Percentiles rank a stretch among this genome's conserved stretches.
These are phyloP conservation scores for Sordariomycetes sp. DNA, from an alignment of 2,329 filamentous ascomycete genomes.

Conservation along the genomic window DNA sequence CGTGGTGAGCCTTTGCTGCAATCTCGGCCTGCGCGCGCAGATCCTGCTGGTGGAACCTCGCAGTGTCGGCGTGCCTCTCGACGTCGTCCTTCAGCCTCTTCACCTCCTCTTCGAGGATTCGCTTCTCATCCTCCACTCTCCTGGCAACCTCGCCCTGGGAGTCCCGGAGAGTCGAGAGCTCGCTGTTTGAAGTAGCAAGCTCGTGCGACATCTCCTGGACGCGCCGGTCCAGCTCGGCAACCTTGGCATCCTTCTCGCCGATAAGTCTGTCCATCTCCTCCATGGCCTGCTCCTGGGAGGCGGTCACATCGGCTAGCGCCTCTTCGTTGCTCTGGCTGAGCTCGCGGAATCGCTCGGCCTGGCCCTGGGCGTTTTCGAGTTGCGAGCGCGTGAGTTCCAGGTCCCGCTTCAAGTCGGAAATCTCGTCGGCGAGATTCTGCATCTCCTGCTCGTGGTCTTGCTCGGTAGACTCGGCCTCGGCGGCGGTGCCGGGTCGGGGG, in stretches of 20 bases:
- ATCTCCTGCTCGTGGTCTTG: constrained; percentile 48
- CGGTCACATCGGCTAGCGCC: constrained; percentile 66
- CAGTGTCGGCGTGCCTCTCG: constrained; percentile 66
- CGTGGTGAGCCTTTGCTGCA: constrained; percentile 82
- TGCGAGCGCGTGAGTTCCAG: constrained; percentile 73
- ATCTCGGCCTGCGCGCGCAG: constrained; percentile 90
- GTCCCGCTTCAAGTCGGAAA: constrained; percentile 79
- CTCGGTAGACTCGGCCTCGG: constrained; percentile 25
- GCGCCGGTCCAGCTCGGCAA: constrained; percentile 73
- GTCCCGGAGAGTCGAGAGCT: constrained; percentile 70
- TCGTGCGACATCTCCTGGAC: constrained; percentile 77
- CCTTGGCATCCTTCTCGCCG: constrained; percentile 66
- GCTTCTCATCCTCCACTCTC: constrained; percentile 73
- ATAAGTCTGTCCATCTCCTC: constrained; percentile 72
- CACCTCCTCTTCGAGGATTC: constrained; percentile 67
- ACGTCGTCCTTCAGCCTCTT: constrained; percentile 73
- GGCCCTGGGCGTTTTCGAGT: constrained; percentile 67
- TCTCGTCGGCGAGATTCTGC: constrained; percentile 73
- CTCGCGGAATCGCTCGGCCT: constrained; percentile 79
- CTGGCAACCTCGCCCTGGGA: constrained; percentile 65
- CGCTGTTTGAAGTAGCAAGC: constrained; percentile 68
- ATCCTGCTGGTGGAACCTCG: constrained; percentile 81
- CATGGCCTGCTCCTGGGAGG: constrained; percentile 77
- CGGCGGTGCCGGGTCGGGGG: constrained; percentile 36
- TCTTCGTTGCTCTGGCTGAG: constrained; percentile 85